Base-by-base conservation (phyloP, 2,329 filamentous ascomycete species). In the Reticulascus tulasneorum region DNA sequence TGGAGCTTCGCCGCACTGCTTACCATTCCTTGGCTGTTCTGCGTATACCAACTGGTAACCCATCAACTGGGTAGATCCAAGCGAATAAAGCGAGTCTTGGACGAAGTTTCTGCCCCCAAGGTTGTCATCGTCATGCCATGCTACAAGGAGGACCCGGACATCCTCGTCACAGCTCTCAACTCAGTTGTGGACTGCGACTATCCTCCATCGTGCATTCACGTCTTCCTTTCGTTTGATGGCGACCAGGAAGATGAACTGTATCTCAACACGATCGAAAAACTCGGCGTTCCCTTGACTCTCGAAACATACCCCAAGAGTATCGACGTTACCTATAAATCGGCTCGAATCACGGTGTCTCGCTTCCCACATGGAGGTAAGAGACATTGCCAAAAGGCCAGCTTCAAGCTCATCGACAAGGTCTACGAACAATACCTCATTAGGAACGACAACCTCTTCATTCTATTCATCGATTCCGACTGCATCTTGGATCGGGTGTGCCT, bases 381-480 rank as follows among this genome's bases (percentile, higher is more conserved):
- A 13, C 82, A 91, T 56, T 96, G 90, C 56, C 91, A 98, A 56
- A 97, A 96, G 64, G 76, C 79, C 44, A 95, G 91, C 0, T 97
- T 91, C 67, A 85, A 84, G 57, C 80, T 97, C 42, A 94, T 97
- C 52, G 89, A 97, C 66, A 88, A 84, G 52, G 83, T 97, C 12
- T 97, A 96, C 59, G 77, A 82, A 33, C 78, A 89, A 38, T 97
- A 97, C 48, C 71, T 95, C 35, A 84, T 83, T 61, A 75, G 80
- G 30, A 87, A 95, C 55, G 91, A 97, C 62, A 87, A 97, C 51
- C 69, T 97, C 0, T 97, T 97, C 58, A 84, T 97, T 35, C 76
- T 97, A 9, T 97, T 97, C 64, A 96, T 97, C 56, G 91, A 97
- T 64, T 96, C 90, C 0, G 91, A 97, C 58, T 97, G 93, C 62